Evolutionary conservation across 768 basidiomycete genomes (phyloP).

Genomic region (Phanerochaete sordida): DNA sequence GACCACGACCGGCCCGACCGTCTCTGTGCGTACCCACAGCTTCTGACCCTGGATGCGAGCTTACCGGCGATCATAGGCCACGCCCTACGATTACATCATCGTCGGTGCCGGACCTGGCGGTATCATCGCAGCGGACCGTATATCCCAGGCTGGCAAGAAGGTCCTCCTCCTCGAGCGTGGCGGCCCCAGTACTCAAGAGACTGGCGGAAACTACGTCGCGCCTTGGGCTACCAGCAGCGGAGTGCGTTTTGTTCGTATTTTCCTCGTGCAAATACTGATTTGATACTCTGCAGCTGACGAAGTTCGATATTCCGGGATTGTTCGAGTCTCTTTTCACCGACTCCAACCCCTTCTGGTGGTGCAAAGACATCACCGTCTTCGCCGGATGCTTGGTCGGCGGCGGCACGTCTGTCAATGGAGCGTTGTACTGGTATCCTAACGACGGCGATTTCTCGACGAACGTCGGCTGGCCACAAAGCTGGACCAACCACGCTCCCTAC

Average conservation of each 20-base stretch:
- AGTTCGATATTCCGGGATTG: slow-evolving; percentile 62
- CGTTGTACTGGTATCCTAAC: slow-evolving; percentile 60
- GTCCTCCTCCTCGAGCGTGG: slow-evolving; percentile 62
- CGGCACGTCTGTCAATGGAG: slow-evolving; percentile 62
- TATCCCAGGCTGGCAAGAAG: slow-evolving; percentile 60
- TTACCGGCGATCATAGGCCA: not conserved
- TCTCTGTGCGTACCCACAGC: slow-evolving; percentile 15
- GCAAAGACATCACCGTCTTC: slow-evolving; percentile 60
- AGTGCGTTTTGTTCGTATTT: slow-evolving; percentile 27
- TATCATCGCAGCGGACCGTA: slow-evolving; percentile 53
- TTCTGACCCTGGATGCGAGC: not conserved
- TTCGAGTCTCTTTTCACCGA: slow-evolving; percentile 67
- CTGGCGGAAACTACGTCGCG: slow-evolving; percentile 55
- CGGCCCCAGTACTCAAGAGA: slow-evolving; percentile 55
- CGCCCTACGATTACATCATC: slow-evolving; percentile 49
- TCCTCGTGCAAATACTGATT: not conserved
- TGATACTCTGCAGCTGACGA: slow-evolving; percentile 44
- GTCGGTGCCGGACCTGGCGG: slow-evolving; percentile 61
- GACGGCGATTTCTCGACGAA: slow-evolving; percentile 45
- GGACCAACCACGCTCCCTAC: slow-evolving; percentile 50
- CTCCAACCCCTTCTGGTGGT: slow-evolving; percentile 58
- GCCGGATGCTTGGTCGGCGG: slow-evolving; percentile 65
- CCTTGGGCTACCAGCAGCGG: slow-evolving; percentile 45
- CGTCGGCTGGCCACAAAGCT: slow-evolving; percentile 52
- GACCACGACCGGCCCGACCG: slow-evolving; percentile 32